Base-by-base conservation (phyloP, 768 basidiomycete species). In the Psilocybe azurescens region DNA sequence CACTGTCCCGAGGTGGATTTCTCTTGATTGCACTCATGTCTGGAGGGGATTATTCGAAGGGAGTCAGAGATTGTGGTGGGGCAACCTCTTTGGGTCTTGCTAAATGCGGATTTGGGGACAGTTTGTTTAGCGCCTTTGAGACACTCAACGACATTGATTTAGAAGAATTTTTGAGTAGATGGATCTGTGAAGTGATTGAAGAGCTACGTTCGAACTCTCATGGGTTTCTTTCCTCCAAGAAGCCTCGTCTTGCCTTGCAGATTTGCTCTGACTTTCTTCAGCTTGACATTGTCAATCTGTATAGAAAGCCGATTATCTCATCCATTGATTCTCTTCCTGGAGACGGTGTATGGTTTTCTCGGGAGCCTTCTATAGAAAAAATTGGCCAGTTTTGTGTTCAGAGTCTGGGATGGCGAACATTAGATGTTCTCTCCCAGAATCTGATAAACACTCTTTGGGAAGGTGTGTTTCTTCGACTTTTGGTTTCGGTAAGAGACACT, bases 1-100 rank as follows among this genome's bases (percentile, higher is more conserved):
- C 38, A 56, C 13, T 36, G 5, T 2, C 33, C 6, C 5, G 10
- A 36, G 58, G 54, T 14, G 61, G 61, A 3, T n/a, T 62, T 5
- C 1, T 65, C 5, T 29, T 65, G 3, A 16, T 59, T 7, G 64
- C 64, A 4, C 18, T 65, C 1, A 18, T 63, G 16, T 28, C 30
- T 5, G 61, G 61, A 5, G 61, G 61, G 1, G 61, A 63, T 28
- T 62, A 61, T 33, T 16, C 28, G 8, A 9, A 39, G 1, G 64
- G 64, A 14, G 20, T 65, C 8, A 9, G 14, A 8, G 60, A 52
- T 6, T 59, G 49, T 38, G 64, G 64, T 16, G 16, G 2, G 10
- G 16, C 16, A 16, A 50, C 28, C 3, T 53, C 59, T 24, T 11
- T 13, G 5, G 63, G 20, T 30, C 47, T 64, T 3, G 53, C 53